Evolutionary conservation across 1,139 yeast genomes (phyloP).

Genomic region (Candida sanyaensis): DNA sequence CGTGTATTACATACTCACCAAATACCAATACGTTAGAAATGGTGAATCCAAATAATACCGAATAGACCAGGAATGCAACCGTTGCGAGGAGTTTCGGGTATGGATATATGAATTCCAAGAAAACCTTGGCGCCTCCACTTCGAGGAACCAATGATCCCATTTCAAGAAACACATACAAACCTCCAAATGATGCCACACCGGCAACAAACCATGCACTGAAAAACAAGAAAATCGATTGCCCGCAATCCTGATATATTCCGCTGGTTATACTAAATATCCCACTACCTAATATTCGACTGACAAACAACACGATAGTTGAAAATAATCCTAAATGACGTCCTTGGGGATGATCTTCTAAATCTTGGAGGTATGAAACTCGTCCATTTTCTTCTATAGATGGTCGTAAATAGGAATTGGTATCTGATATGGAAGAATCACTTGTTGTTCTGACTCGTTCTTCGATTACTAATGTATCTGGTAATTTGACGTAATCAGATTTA

Average conservation of each 20-base stretch:
- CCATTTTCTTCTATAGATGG: constrained; percentile 7
- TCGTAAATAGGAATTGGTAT: constrained; percentile 4
- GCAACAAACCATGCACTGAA: constrained; percentile 64
- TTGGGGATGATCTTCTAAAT: constrained; percentile 62
- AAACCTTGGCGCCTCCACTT: constrained; percentile 75
- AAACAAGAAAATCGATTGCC: constrained; percentile 63
- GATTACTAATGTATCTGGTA: constrained; percentile 5
- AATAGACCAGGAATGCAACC: constrained; percentile 57
- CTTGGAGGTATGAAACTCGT: constrained; percentile 21
- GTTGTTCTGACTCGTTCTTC: not conserved
- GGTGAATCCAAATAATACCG: constrained; percentile 64
- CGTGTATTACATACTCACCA: constrained; percentile 63
- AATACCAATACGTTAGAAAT: constrained; percentile 68
- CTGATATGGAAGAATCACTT: not conserved
- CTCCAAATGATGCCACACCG: constrained; percentile 63
- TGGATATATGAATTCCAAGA: constrained; percentile 63
- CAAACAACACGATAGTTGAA: constrained; percentile 62
- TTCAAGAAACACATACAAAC: constrained; percentile 65
- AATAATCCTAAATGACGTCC: constrained; percentile 73
- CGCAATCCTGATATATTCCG: constrained; percentile 65
- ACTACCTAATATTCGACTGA: constrained; percentile 73
- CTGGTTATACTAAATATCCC: constrained; percentile 77
- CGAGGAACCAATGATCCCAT: constrained; percentile 70
- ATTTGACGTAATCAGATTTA: constrained; percentile 13
- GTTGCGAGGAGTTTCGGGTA: constrained; percentile 61